Conservation (phyloP, 495 filamentous ascomycete species). For the Bathelium albidoporum region DNA sequence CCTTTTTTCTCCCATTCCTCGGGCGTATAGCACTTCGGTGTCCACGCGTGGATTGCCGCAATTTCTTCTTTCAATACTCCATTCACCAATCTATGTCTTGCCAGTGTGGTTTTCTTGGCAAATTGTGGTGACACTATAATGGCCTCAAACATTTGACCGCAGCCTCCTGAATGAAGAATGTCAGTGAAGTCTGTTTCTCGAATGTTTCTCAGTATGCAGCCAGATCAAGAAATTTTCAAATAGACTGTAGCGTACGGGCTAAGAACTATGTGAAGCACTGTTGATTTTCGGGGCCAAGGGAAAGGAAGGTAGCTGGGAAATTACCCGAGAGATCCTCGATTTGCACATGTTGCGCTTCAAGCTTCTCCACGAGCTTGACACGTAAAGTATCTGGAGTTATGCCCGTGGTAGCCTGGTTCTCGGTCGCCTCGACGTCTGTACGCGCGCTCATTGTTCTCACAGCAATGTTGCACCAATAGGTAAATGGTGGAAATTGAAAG, state of each 20-base stretch:
- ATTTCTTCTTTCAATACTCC: conserved; percentile 82
- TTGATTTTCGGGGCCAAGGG: not conserved
- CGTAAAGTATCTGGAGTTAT: conserved; percentile 63
- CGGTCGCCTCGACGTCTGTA: conserved; percentile 38
- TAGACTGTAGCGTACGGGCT: not conserved
- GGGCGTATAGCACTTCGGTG: conserved; percentile 88
- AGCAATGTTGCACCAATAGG: too few species aligned
- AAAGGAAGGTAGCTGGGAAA: conserved; percentile 9
- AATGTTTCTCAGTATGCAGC: too few species aligned
- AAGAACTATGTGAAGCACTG: not conserved
- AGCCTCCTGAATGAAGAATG: conserved; percentile 57
- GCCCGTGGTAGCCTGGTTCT: conserved; percentile 35
- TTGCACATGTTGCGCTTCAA: conserved; percentile 77
- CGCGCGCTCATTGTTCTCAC: conserved; percentile 25
- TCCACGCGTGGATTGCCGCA: conserved; percentile 95
- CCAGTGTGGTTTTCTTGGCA: conserved; percentile 74
- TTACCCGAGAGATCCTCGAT: conserved; percentile 89
- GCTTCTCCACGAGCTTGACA: conserved; percentile 55
- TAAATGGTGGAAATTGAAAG: too few species aligned
- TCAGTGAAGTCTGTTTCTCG: not conserved
- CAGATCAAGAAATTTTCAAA: too few species aligned
- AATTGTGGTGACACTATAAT: conserved; percentile 85
- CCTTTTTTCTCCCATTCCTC: conserved; percentile 80
- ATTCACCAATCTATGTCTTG: conserved; percentile 84
- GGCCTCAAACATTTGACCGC: conserved; percentile 88